Conservation (phyloP, 2,329 filamentous ascomycete genomes). For the Hymenoscyphus salicellus region DNA sequence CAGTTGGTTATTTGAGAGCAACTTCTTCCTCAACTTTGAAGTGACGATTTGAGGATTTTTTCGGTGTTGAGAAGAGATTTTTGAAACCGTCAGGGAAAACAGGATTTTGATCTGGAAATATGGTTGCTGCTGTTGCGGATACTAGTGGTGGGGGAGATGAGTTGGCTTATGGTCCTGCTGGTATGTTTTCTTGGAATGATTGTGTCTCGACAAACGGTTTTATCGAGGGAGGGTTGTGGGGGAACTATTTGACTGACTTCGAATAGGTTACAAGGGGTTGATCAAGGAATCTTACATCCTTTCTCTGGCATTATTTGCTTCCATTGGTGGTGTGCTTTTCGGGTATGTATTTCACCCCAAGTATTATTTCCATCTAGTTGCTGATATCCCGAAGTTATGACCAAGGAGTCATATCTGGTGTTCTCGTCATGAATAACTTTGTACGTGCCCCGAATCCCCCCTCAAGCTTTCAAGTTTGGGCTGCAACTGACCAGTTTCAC, state of each 20-base stretch:
- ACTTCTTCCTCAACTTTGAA: neutral
- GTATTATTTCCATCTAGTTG: conserved; percentile 45
- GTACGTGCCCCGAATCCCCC: conserved; percentile 12
- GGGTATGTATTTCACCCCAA: conserved; percentile 32
- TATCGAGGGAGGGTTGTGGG: too few relatives aligned
- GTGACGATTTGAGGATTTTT: too few relatives aligned
- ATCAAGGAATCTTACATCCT: conserved; percentile 40
- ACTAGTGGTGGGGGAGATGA: neutral
- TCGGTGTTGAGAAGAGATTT: too few relatives aligned
- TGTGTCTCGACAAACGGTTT: neutral
- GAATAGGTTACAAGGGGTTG: conserved; percentile 20
- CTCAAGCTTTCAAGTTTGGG: neutral
- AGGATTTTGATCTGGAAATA: neutral
- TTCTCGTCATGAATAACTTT: conserved; percentile 55
- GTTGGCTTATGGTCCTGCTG: conserved; percentile 19
- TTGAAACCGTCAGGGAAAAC: too few relatives aligned
- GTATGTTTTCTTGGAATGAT: conserved; percentile 4
- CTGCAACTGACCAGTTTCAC: conserved; percentile 22
- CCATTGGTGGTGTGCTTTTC: conserved; percentile 55
- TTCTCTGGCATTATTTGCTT: conserved; percentile 56
- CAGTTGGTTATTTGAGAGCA: neutral
- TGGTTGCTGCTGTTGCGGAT: conserved; percentile 9
- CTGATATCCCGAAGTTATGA: conserved; percentile 54
- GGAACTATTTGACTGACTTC: neutral
- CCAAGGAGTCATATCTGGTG: conserved; percentile 67